Evolutionary conservation across 108 stramenopile genomes (phyloP), one percentile per base, ranked within the genome.

Genomic region (Hondaea fermentalgiana): DNA sequence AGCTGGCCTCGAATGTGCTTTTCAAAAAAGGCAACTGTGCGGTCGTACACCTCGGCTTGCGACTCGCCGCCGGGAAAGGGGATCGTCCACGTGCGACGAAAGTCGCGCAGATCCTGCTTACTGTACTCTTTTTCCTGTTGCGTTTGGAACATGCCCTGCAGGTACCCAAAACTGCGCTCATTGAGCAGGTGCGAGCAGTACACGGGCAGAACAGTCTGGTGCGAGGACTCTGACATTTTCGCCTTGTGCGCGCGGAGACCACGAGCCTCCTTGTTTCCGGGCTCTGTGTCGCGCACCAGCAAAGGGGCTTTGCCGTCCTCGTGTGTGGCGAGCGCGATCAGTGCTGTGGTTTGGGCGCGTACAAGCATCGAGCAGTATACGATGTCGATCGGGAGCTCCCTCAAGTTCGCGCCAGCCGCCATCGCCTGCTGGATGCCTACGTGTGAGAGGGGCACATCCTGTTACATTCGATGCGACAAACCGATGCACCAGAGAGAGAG

Each of bases 361-460:
- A 83, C 51, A 17, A 83, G 76, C 76, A 83, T 83, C 19, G 76
- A 83, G 51, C 76, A 83, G 76, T 83, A 83, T 4, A 83, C 76
- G 12, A 83, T 23, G 51, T 83, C 76, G 51, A 83, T 83, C 12
- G 76, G 76, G 10, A 83, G 45, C 28, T 47, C 51, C 76, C 51
- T 47, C 4, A 83, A 23, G n/a, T 47, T 53, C 76, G 12, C 23
- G 51, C 76, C 76, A 53, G 76, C 76, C 17, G 45, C 49, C 76
- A 83, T 83, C 16, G 76, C 76, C 51, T 83, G 49, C 49, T 83
- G 49, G 5, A 83, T 83, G 10, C 76, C 76, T 55, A 25, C 25
- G 23, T 83, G n/a, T 4, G 76, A 83, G 51, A 83, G 76, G 6
- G 76, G 76, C 16, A 83, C 76, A 53, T 83, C 76, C 64, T 69